Base-by-base conservation (phyloP, 768 basidiomycete species). In the Mycena rosella region DNA sequence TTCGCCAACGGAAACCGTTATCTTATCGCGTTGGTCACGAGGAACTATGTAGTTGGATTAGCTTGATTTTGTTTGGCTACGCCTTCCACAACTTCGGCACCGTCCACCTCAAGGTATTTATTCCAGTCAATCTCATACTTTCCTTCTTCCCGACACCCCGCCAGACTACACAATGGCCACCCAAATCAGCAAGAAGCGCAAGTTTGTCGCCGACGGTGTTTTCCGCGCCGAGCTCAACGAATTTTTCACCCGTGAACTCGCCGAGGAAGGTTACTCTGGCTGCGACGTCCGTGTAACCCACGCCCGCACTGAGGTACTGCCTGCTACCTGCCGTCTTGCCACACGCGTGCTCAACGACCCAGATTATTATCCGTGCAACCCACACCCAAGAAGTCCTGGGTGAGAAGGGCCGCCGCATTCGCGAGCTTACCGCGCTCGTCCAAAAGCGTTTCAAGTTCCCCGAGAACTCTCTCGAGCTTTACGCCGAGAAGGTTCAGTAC, bases 371-470 rank as follows among this genome's bases (percentile, higher is more conserved):
- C 84, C 96, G 97, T 76, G 98, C 98, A 65, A 99, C 97, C 74
- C 98, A 99, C 87, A 99, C 98, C 70, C 95, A 96, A 81, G 96
- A 99, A 80, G 96, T 99, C 73, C 89, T 98, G 72, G 97, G 97
- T 76, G 98, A 99, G 86, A 99, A 99, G 85, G 98, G 97, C 71
- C 96, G 97, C 78, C 94, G 98, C 80, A 99, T 99, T 78, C 94
- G 98, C 79, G 97, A 99, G 86, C 90, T 99, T 76, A 99, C 97
- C 70, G 87, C 96, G 49, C 93, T 99, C 82, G 96, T 99, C 73
- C 96, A 96, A 86, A 99, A 99, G 82, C 92, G 98, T 74, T 99
- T 99, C 92, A 96, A 95, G 82, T 99, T 98, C 90, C 95, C 96
- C 72, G 98, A 99, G 82, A 97, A 97, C 85, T 94, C 96, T 40